Conservation (phyloP, 1,284 basidiomycete genomes). For the Fomitiporia mediterranea region DNA sequence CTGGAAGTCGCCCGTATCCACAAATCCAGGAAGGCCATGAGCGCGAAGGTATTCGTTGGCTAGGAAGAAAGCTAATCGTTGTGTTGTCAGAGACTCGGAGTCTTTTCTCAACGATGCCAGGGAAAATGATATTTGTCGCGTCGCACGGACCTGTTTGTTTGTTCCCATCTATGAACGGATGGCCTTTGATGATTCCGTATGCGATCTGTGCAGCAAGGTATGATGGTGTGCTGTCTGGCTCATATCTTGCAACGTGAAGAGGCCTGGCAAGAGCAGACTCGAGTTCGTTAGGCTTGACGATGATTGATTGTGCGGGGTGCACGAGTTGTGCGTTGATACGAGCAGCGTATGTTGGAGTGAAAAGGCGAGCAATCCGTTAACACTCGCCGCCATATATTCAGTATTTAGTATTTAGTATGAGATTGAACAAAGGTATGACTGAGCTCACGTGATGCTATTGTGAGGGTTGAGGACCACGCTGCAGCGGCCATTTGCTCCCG, state of each 20-base stretch:
- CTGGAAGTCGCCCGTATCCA: slow-evolving; percentile 12
- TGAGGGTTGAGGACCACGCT: too few species aligned
- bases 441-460: too few species aligned
- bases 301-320: slow-evolving; percentile 27
- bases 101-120: not conserved
- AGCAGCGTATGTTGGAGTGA: slow-evolving; percentile 31
- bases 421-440: too few species aligned
- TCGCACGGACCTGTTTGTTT: slow-evolving; percentile 25
- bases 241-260: slow-evolving; percentile 29
- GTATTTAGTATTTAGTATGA: too few species aligned
- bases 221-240: slow-evolving; percentile 27
- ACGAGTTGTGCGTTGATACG: slow-evolving; percentile 34
- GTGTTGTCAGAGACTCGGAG: not conserved
- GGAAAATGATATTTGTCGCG: not conserved
- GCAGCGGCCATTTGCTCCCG: not conserved
- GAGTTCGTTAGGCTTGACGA: slow-evolving; percentile 36
- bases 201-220: slow-evolving; percentile 28
- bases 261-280: slow-evolving; percentile 33
- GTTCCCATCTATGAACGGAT: slow-evolving; percentile 30
- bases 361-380: too few species aligned
- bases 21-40: slow-evolving; percentile 21
- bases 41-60: slow-evolving; percentile 26
- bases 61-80: slow-evolving; percentile 24
- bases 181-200: slow-evolving; percentile 29
- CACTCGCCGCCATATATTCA: too few species aligned